phyloP scores from a whole-genome alignment of 257 asterid species.

The Nicotiana benthamiana region DNA sequence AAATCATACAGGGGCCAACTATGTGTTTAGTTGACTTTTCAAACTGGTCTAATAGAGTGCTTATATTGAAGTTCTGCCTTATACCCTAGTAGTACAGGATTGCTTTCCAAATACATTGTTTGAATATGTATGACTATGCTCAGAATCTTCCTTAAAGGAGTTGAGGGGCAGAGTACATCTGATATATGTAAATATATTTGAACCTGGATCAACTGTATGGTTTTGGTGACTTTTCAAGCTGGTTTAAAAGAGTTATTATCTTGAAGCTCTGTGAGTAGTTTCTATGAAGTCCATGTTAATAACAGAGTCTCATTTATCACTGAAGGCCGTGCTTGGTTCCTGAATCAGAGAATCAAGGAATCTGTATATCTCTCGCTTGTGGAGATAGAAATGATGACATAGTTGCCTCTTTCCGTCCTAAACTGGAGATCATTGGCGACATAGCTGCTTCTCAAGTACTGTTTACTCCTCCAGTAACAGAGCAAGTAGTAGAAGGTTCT shows the following conservation, averaged over 20 bases:
- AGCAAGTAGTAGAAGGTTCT: constrained; percentile 48
- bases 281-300: not conserved
- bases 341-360: constrained; percentile 68
- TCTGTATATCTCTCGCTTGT: constrained; percentile 81
- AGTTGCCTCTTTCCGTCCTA: constrained; percentile 92
- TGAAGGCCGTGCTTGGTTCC: constrained; percentile 61
- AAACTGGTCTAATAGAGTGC: not conserved
- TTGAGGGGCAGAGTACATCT: not conserved
- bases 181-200: not conserved
- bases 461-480: constrained; percentile 27
- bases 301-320: constrained; percentile 4
- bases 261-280: not conserved
- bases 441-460: constrained; percentile 37
- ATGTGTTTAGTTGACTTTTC: not conserved
- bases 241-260: not conserved
- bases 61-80: not conserved
- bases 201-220: not conserved
- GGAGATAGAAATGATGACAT: constrained; percentile 42
- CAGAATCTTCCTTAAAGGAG: not conserved
- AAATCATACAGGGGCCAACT: not conserved
- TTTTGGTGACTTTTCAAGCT: not conserved
- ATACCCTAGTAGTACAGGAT: not conserved
- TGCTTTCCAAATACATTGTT: not conserved
- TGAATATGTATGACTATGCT: not conserved
- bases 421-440: constrained; percentile 34